Conservation (phyloP, 176 grass and related monocot species). For the barley (Hordeum vulgare) region MorexV3_pseudomolecules_assembly NC_058519.1:25016785-25017284, state of each 20-base stretch:
- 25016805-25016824: too few species aligned
- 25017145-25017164: not conserved
- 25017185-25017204: not conserved
- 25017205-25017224: not conserved
- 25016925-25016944: not conserved
- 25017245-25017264: not conserved
- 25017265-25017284: not conserved
- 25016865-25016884: not conserved
- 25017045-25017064: conserved; percentile 5
- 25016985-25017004: conserved; percentile 72
- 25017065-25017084: not conserved
- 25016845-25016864: too few species aligned
- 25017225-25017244: not conserved
- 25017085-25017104: too few species aligned
- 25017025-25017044: not conserved
- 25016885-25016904: not conserved
- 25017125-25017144: not conserved
- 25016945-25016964: conserved; percentile 73
- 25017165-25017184: not conserved
- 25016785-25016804: too few species aligned
- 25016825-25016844: too few species aligned
- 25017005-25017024: not conserved
- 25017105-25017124: not conserved
- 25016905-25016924: not conserved
- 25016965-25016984: too few species aligned